These are phyloP conservation scores for Penicillium alfredii DNA, from an alignment of 495 filamentous ascomycete species.

Conservation along the genomic window DNA sequence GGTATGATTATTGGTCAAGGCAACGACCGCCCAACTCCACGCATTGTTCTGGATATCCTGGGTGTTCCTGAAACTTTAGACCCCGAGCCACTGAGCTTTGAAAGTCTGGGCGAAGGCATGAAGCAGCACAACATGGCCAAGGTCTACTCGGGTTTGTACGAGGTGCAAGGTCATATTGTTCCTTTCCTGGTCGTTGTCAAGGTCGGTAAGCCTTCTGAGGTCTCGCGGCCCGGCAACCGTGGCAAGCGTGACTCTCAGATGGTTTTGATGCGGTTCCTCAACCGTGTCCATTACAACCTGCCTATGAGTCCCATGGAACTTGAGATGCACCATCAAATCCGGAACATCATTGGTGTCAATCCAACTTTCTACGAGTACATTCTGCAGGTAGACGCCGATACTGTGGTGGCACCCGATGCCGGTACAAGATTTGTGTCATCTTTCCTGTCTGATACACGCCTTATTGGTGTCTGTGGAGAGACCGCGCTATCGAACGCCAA, in stretches of 20 bases:
- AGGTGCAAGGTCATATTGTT: conserved; percentile 96
- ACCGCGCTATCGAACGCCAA: conserved; percentile 91
- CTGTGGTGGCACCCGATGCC: conserved; percentile 84
- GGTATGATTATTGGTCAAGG: conserved; percentile 97
- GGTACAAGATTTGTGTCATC: conserved; percentile 88
- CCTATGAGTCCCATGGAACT: conserved; percentile 95
- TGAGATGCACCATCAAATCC: conserved; percentile 98
- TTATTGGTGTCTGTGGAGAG: conserved; percentile 92
- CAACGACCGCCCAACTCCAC: conserved; percentile 90
- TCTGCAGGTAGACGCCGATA: conserved; percentile 96
- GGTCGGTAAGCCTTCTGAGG: conserved; percentile 94
- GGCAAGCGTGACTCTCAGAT: conserved; percentile 99
- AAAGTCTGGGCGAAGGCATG: conserved; percentile 90
- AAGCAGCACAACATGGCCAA: conserved; percentile 99
- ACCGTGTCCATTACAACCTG: conserved; percentile 93
- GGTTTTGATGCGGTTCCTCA: conserved; percentile 96
- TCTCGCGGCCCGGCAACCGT: conserved; percentile 92
- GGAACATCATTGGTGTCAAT: conserved; percentile 98
- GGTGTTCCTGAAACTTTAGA: conserved; percentile 91
- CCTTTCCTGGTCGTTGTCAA: conserved; percentile 97
- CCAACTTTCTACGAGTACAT: conserved; percentile 98
- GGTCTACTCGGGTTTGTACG: conserved; percentile 94
- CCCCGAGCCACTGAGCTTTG: conserved; percentile 96
- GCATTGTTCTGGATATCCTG: conserved; percentile 95
- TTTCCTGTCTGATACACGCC: conserved; percentile 83